Percentiles rank a stretch among this genome's conserved stretches.
Evolutionary conservation across 202 grass and related monocot species (phyloP).

Genomic region (Cymbopogon flexuosus): DNA sequence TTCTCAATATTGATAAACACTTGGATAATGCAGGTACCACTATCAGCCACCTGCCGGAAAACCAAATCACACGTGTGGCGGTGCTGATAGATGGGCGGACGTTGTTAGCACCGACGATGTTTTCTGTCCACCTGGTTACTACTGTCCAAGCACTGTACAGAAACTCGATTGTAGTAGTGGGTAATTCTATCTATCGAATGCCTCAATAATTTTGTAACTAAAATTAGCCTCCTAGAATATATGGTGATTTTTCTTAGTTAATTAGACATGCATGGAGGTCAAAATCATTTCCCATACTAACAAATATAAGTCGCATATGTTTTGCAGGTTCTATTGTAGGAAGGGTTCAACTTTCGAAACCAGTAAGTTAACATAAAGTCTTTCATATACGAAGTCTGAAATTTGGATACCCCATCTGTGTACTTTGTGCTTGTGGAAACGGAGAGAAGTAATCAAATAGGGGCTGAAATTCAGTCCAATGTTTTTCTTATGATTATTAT

Average conservation of each 20-base stretch:
- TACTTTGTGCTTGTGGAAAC: background rate
- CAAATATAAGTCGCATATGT: background rate
- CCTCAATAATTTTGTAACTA: constrained; percentile 15
- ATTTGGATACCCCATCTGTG: background rate
- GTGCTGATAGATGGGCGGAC: constrained; percentile 76
- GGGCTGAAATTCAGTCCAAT: background rate
- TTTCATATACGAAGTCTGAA: background rate
- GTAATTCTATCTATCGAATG: constrained; percentile 61
- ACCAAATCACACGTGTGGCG: constrained; percentile 74
- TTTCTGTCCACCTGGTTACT: constrained; percentile 79
- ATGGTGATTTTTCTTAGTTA: background rate
- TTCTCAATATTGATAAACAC: background rate
- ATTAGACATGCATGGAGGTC: background rate
- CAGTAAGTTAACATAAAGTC: constrained; percentile 52
- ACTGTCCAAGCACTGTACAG: constrained; percentile 73
- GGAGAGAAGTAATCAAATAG: background rate
- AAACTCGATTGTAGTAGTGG: constrained; percentile 88
- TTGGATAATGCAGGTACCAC: constrained; percentile 48
- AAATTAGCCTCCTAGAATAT: background rate
- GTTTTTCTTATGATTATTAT: background rate
- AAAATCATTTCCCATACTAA: constrained; percentile 19
- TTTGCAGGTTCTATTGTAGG: constrained; percentile 79
- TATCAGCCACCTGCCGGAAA: constrained; percentile 71
- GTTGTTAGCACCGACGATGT: constrained; percentile 54
- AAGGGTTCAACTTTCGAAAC: constrained; percentile 60